phyloP scores from a whole-genome alignment of 2,329 filamentous ascomycete species.

The Monascus ruber region DNA sequence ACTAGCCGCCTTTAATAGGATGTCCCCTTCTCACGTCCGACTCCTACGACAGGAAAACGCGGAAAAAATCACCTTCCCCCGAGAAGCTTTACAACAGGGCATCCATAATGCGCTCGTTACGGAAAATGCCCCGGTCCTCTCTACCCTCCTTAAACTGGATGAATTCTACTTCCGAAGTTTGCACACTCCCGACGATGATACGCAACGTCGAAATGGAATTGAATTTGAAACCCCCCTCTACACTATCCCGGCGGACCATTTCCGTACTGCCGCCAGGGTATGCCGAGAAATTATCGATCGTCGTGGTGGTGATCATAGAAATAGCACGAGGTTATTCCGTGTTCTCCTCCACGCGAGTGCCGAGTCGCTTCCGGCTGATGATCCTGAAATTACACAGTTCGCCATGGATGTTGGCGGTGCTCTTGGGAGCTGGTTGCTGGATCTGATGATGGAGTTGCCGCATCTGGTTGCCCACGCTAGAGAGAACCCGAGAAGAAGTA shows the following conservation, averaged over 20 bases:
- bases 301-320: no score
- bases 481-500: constrained; percentile 5
- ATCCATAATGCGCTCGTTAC: no score
- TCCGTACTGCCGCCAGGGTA: constrained; percentile 17
- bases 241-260: constrained; percentile 22
- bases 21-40: no score
- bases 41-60: no score
- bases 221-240: constrained; percentile 6
- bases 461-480: constrained; percentile 8
- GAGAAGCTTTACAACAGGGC: no score
- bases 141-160: no score
- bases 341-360: constrained; percentile 26
- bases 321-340: constrained; percentile 14
- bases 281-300: constrained; percentile 9
- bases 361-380: constrained; percentile 26
- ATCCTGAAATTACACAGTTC: constrained; percentile 26
- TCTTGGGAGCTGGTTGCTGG: constrained; percentile 25
- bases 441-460: constrained; percentile 23
- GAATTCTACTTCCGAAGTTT: no score
- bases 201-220: no score
- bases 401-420: constrained; percentile 14
- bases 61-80: no score
- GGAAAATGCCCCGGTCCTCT: no score
- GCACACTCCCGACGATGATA: no score
- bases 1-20: no score